A percentile compares a stretch with the other conserved stretches of the same genome.
Conservation (phyloP, 345 rosid genomes). For the Eucalyptus grandis region DNA sequence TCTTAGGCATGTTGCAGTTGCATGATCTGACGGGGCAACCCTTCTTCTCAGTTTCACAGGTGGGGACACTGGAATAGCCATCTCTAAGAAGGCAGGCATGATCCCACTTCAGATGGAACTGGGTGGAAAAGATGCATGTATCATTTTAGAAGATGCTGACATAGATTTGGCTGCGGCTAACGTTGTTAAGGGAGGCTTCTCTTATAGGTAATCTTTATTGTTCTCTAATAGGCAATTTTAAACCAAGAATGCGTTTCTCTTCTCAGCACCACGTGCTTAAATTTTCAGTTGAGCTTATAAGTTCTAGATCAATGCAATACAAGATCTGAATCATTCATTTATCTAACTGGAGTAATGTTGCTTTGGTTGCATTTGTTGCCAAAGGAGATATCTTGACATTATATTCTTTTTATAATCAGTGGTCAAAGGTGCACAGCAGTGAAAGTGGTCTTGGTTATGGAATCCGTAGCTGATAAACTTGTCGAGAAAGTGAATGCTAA, state of each 20-base stretch:
- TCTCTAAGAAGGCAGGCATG: slow-evolving; percentile 95
- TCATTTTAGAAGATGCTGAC: slow-evolving; percentile 93
- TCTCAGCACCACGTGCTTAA: not conserved
- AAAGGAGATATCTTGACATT: not conserved
- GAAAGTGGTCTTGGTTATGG: slow-evolving; percentile 87
- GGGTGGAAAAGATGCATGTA: slow-evolving; percentile 99
- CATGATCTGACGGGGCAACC: not conserved
- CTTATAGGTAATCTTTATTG: slow-evolving; percentile 51
- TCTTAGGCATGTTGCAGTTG: not conserved
- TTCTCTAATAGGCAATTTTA: not conserved
- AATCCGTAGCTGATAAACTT: slow-evolving; percentile 65
- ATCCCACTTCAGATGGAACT: slow-evolving; percentile 98
- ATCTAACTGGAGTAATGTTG: not conserved
- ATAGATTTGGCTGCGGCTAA: slow-evolving; percentile 83
- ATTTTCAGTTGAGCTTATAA: not conserved
- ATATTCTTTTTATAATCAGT: slow-evolving; percentile 6
- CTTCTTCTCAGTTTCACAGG: slow-evolving; percentile 70
- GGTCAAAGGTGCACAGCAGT: slow-evolving; percentile 99
- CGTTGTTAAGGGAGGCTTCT: slow-evolving; percentile 94
- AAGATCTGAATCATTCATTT: not conserved
- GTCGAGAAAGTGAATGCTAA: slow-evolving; percentile 77
- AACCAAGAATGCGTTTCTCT: not conserved
- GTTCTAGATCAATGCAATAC: not conserved
- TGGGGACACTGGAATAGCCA: slow-evolving; percentile 87
- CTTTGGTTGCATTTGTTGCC: not conserved